Evolutionary conservation across 257 asterid species (phyloP), one percentile per base, ranked within the genome.

Genomic region (Solanum appendiculatum): DNA sequence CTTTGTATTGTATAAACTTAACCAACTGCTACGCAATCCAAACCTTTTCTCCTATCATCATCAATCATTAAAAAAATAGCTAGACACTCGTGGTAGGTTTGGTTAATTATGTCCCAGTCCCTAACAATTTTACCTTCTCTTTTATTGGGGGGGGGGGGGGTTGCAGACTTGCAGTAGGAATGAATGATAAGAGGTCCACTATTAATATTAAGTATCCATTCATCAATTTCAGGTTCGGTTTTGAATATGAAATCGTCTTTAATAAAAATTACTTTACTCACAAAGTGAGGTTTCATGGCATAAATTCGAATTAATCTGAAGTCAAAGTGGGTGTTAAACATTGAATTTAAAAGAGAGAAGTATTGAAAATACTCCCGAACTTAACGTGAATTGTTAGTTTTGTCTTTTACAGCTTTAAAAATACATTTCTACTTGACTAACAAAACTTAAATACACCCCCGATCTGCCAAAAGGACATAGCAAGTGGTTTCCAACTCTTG

Each of bases 1-100:
- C 16, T 78, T 27, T 78, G 64, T 44, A 44, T 31, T 33, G 20
- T 73, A 21, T 42, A 87, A 73, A 85, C 54, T 64, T 64, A 44
- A 82, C 89, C 80, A 88, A 74, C 78, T 23, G 31, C 86, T 69
- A 88, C 87, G 86, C 83, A 80, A 88, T 87, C 86, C 83, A 37
- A 66, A 27, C 56, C 56, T 33, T 33, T 78, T 44, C 21, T 25
- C n/a, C 0, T 25, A 42, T 77, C 39, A 44, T n/a, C 16, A 16
- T 78, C 25, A 27, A 77, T 78, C 18, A 78, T 44, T 44, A 27
- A 27, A 44, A 33, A 80, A 78, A 15, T 44, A 7, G 84, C 10
- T 80, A 23, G 56, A 74, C 39, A 74, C 6, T 74, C 82, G 8
- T 77, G 37, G 58, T 42, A 13, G 83, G 83, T 77, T 77, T 13